Base-by-base conservation (phyloP, 2,329 filamentous ascomycete genomes). In the Neocatenulostroma microsporum region DNA sequence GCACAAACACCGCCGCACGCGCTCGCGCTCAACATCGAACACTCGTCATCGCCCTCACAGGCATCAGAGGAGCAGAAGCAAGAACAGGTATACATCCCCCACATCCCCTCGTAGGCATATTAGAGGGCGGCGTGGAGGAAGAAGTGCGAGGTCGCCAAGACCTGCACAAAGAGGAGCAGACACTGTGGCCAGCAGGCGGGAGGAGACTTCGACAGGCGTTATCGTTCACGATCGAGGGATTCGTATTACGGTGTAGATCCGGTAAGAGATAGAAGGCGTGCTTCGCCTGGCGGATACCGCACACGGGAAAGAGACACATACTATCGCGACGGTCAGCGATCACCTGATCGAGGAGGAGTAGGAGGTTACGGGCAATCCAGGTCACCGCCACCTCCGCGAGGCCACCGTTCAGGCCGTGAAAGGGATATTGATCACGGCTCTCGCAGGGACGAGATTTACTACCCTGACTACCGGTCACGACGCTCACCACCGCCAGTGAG, bases 161-260 rank as follows among this genome's bases (percentile, higher is more conserved):
- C 40, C 45, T 39, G 42, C 45, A 33, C 44, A 25, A 23, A 36
- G 37, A 34, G n/a, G n/a, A n/a, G 41, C 40, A 34, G 44, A 47
- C 39, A 51, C 26, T 19, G 42, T 50, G 47, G 48, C 46, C 36
- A 34, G 39, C 18, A 41, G 39, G 27, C 41, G 45, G 24, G 23
- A 34, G 63, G 47, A 61, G 19, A 55, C 55, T 21, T 39, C 56
- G 10, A 46, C 26, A 62, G 58, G 30, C 62, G 62, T 38, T 35
- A 25, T 28, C 46, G 52, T 31, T 68, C 64, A 24, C 60, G 51
- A 12, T 67, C 65, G 11, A 50, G 46, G 41, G 62, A 66, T 29
- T 62, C 61, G 20, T 50, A 56, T 35, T 62, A 63, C 45, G 48
- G 54, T 36, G 48, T 51, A 15, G 52, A 53, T 24, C 44, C 56